Evolutionary conservation across 2,329 filamentous ascomycete species (phyloP), one percentile per base, ranked within the genome.

Genomic region (Gremmenia infestans): DNA sequence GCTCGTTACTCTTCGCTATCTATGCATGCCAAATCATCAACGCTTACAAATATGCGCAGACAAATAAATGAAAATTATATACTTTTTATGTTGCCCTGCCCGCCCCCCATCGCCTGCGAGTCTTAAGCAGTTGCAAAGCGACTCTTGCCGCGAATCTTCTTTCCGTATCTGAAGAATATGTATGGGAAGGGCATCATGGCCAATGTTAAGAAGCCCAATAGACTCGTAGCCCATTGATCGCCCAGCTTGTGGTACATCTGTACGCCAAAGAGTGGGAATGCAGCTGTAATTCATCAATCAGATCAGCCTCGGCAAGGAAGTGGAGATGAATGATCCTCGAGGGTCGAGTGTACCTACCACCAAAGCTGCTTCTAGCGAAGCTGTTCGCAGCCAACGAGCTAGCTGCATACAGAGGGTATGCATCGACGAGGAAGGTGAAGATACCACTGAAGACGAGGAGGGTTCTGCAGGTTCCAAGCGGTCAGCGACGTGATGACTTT

Each of bases 331-430:
- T 3, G 5, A 23, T 3, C 28, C 22, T 36, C 23, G 42, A 37
- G 14, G 48, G 5, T 48, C 6, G 43, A 15, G 22, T 22, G 35
- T 45, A 64, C 63, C 54, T 61, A 68, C 65, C 67, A 47, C 87
- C 91, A 75, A 95, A 94, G 19, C 80, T 77, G 61, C 86, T 91
- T 52, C 92, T 81, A 55, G 88, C 81, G 70, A 94, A 89, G 48
- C 86, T 87, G 67, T 96, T 94, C 46, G 91, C 90, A 12, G 91
- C 90, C 71, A 96, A 78, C 4, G 91, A 90, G 56, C 81, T 85
- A 48, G 88, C 88, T 25, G 88, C 87, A 69, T 89, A 91, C 25
- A 83, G 72, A 53, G 87, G 86, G 71, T 92, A 92, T 22, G 87
- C 86, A 70, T 91, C 88, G 63, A 89, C 87, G 72, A 70, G 60